Evolutionary conservation across 176 grass and related monocot species (phyloP), one percentile per base, ranked within the genome.

Genomic region (Pontederia crassipes): DNA sequence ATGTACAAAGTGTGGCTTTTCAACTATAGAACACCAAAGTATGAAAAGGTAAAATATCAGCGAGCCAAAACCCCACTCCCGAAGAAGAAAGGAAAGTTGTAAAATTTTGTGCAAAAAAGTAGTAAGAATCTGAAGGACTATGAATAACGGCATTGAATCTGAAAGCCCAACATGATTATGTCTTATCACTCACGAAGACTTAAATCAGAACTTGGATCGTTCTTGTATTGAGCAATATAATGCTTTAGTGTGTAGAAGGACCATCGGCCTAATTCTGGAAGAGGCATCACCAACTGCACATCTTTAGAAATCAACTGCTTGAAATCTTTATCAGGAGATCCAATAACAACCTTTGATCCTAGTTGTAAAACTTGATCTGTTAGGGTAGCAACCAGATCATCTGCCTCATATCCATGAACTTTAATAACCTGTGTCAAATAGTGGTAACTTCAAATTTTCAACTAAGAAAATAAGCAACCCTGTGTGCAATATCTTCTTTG

Each of bases 241-340:
- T 97, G 87, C 72, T 57, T 88, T 64, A 97, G 46, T 15, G 83
- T 88, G 69, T 97, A 97, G 52, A 97, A 88, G 55, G 87, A 97
- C 87, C 87, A 97, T 7, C 84, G 78, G n/a, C 79, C 80, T 54
- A 92, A 80, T 64, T 92, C 84, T 72, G 81, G 87, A 69, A 97
- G 79, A 48, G 87, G 87, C 67, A 97, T 92, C 28, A 87, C 81
- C 54, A 92, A 65, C 60, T 91, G 93, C 53, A 97, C 87, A 64
- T 97, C 81, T 14, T 88, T 73, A 71, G 84, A 88, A 80, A 97
- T 88, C 62, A 97, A 48, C 64, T 92, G 93, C 76, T 91, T 97
- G 76, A 97, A 97, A 65, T 97, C 87, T 48, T 92, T 97, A 68
- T 92, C 93, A 12, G 93, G 87, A 72, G 87, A 97, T 15, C 49